A percentile compares a stretch with the other conserved stretches of the same genome.
Evolutionary conservation across 176 grass and related monocot genomes (phyloP).

Genomic region (Typha latifolia): DNA sequence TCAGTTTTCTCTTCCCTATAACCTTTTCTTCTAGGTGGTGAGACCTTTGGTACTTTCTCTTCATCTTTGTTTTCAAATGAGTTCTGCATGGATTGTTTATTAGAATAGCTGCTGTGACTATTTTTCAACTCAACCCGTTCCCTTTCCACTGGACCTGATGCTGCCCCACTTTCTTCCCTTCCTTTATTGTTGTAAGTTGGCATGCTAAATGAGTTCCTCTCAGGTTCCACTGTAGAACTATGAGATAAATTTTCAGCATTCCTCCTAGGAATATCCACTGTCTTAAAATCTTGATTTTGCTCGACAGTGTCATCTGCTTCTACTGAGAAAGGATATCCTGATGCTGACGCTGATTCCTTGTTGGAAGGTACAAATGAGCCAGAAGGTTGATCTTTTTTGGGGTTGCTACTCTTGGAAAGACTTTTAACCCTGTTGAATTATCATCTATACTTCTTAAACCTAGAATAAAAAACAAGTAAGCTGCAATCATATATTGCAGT

Average conservation of each 20-base stretch:
- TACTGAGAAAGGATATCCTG: constrained; percentile 40
- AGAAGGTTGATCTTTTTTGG: constrained; percentile 62
- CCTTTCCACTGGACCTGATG: constrained; percentile 26
- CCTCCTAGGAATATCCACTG: constrained; percentile 45
- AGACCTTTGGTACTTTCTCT: constrained; percentile 81
- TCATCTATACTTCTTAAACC: constrained; percentile 18
- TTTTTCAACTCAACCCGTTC: constrained; percentile 59
- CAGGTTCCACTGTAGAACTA: constrained; percentile 50
- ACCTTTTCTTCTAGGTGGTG: constrained; percentile 78
- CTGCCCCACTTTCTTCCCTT: constrained; percentile 17
- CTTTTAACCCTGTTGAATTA: constrained; percentile 82
- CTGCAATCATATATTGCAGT: constrained; percentile 6
- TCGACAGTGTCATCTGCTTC: constrained; percentile 42
- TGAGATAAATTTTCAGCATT: constrained; percentile 43
- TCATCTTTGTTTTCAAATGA: constrained; percentile 53
- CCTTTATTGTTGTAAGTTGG: constrained; percentile 58
- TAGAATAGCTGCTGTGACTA: constrained; percentile 25
- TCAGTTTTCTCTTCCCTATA: constrained; percentile 75
- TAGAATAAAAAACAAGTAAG: neutral
- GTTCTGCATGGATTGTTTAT: constrained; percentile 55
- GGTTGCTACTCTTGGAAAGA: constrained; percentile 81
- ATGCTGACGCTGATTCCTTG: constrained; percentile 42
- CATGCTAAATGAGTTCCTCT: constrained; percentile 64
- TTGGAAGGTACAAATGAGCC: constrained; percentile 32
- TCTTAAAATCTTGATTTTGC: constrained; percentile 61